A percentile compares a stretch with the other conserved stretches of the same genome.
Evolutionary conservation across 2,329 filamentous ascomycete species (phyloP).

Genomic region (Colletotrichum australisinense): DNA sequence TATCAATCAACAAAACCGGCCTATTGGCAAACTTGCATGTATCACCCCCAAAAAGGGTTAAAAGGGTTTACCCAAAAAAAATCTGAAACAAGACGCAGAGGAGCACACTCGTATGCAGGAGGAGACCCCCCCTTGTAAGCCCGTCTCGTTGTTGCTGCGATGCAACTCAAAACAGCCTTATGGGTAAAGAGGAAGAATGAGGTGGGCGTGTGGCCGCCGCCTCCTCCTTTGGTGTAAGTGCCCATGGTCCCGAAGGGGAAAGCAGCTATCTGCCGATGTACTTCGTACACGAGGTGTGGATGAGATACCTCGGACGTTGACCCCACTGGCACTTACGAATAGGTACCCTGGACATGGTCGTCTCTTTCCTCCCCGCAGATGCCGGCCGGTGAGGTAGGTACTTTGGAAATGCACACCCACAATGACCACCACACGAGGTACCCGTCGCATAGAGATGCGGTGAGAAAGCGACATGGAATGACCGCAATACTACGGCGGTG

Average conservation of each 20-base stretch:
- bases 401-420: background rate
- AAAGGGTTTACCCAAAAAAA: background rate
- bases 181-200: background rate
- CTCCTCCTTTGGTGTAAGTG: background rate
- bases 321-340: background rate
- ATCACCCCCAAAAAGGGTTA: background rate
- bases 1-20: slow-evolving; percentile 10
- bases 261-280: slow-evolving; percentile 9
- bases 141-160: background rate
- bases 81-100: slow-evolving; percentile 30
- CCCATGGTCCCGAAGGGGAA: background rate
- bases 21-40: background rate
- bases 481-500: background rate
- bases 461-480: background rate
- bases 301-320: background rate
- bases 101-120: slow-evolving; percentile 22
- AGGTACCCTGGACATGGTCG: background rate
- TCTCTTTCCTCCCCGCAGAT: background rate
- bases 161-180: slow-evolving; percentile 35
- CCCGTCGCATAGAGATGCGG: background rate
- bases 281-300: background rate
- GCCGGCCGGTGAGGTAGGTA: background rate
- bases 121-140: background rate
- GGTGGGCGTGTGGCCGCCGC: background rate
- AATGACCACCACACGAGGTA: background rate